These are phyloP conservation scores for Fusarium poae DNA, from an alignment of 2,329 filamentous ascomycete species.

Conservation along the genomic window DNA sequence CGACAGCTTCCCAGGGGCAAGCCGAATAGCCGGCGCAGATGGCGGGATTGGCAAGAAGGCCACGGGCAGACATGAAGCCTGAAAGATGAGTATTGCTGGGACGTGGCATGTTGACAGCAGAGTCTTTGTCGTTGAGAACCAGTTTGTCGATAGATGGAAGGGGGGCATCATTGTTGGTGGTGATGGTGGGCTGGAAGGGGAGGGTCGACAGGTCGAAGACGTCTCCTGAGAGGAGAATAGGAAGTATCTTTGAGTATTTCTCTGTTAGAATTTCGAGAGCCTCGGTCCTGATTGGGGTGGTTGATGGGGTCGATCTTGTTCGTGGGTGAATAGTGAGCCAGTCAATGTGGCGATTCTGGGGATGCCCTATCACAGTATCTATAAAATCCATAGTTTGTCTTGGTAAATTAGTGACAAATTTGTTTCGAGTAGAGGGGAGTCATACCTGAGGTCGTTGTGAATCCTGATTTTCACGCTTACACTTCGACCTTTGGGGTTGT, in stretches of 20 bases:
- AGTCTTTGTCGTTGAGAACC: conserved; percentile 43
- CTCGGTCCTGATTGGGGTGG: conserved; percentile 70
- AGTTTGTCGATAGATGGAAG: conserved; percentile 48
- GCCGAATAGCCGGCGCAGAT: conserved; percentile 69
- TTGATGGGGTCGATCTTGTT: conserved; percentile 71
- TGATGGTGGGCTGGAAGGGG: conserved; percentile 56
- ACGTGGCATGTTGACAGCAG: conserved; percentile 31
- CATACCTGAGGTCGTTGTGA: conserved; percentile 71
- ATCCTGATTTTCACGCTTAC: conserved; percentile 80
- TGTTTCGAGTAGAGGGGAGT: not conserved
- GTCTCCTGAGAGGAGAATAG: conserved; percentile 77
- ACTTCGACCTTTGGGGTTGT: conserved; percentile 63
- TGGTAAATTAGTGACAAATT: not conserved
- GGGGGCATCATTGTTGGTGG: conserved; percentile 43
- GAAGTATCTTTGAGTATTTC: conserved; percentile 67
- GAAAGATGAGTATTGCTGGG: conserved; percentile 64
- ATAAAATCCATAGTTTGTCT: conserved; percentile 73
- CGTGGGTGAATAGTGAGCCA: conserved; percentile 79
- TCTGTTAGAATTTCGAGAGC: conserved; percentile 69
- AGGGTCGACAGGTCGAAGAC: conserved; percentile 69
- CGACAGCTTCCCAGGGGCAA: conserved; percentile 73
- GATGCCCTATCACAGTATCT: conserved; percentile 69
- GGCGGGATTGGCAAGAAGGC: conserved; percentile 75
- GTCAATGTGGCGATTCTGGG: conserved; percentile 67
- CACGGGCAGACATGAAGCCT: conserved; percentile 78